Base-by-base conservation (phyloP, 2,329 filamentous ascomycete genomes). In the Achaetomium macrosporum region DNA sequence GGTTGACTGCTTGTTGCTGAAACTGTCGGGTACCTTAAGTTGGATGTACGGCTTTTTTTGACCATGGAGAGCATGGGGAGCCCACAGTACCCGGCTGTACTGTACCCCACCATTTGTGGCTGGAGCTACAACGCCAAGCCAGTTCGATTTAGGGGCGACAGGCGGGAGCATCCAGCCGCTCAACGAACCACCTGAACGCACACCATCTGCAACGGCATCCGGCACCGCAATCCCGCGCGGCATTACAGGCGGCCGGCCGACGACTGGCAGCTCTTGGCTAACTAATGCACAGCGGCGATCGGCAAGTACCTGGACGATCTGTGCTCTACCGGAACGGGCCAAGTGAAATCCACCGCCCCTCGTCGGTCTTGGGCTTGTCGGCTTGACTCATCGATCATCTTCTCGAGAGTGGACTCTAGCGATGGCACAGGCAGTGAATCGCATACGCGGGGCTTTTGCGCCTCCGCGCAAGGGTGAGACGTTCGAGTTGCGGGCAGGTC, bases 401-500 rank as follows among this genome's bases (percentile, higher is more conserved):
- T 13, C 19, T 42, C 49, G 19, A 46, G 47, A 55, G 35, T 12
- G 41, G 47, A 52, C 17, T 19, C 11, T 11, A 19, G 10, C 52
- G 17, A 65, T 65, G 64, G 56, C 61, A 15, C 57, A 59, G 90
- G 92, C 93, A 68, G 92, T 97, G 70, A 97, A 93, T 76, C 87
- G 92, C 71, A 93, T 99, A 71, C 85, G 88, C 69, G 91, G 88
- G 72, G 93, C 92, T 66, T 96, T 99, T 71, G 86, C 89, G 69
- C 85, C 85, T 69, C 93, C 93, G 64, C 84, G 87, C 67, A 99
- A 99, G 77, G 93, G 93, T 70, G 93, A 99, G 76, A 99, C 93
- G 15, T 97, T 96, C 69, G 93, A 99, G 78, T 76, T 99, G 73
- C 87, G 93, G 70, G 90, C 92, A 59, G 93, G 93, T 37, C 77